Evolutionary conservation across 768 basidiomycete species (phyloP).

Genomic region (Gelatoporia subvermispora): DNA sequence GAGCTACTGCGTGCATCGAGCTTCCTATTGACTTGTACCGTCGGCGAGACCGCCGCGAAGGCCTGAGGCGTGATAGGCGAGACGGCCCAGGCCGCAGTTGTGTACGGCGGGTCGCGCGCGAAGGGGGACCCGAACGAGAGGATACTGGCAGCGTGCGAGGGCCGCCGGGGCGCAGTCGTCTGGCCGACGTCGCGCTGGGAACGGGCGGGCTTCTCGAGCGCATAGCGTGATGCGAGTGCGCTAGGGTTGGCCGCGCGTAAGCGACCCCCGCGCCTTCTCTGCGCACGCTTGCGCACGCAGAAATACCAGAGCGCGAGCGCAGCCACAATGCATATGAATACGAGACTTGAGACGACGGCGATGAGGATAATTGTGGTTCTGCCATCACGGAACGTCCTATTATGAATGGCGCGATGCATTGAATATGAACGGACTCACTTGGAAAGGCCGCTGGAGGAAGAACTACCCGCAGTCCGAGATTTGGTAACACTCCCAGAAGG

Average conservation of each 20-base stretch:
- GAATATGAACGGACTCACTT: neutral
- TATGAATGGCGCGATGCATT: neutral
- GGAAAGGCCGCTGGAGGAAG: neutral
- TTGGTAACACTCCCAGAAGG: constrained; percentile 3
- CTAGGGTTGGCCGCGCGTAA: constrained; percentile 13
- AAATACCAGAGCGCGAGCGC: constrained; percentile 40
- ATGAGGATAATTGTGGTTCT: constrained; percentile 31
- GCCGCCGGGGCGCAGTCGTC: neutral
- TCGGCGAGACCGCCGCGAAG: constrained; percentile 7
- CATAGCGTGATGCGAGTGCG: neutral
- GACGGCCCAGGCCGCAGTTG: constrained; percentile 8
- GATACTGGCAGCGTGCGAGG: constrained; percentile 5
- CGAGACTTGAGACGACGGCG: constrained; percentile 32
- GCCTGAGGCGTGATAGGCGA: constrained; percentile 9
- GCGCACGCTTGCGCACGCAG: constrained; percentile 30
- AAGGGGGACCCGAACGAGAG: neutral
- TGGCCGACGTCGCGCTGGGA: neutral
- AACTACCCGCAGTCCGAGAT: neutral
- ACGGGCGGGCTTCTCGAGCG: constrained; percentile 7
- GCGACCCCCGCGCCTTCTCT: constrained; percentile 13
- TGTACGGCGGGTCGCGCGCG: constrained; percentile 12
- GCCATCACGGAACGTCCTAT: neutral
- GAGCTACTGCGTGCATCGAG: constrained; percentile 11
- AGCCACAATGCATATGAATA: constrained; percentile 36
- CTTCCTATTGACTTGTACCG: constrained; percentile 7